Evolutionary conservation across 2,329 filamentous ascomycete species (phyloP), one percentile per base, ranked within the genome.

Genomic region (Pseudogymnoascus verrucosus): DNA sequence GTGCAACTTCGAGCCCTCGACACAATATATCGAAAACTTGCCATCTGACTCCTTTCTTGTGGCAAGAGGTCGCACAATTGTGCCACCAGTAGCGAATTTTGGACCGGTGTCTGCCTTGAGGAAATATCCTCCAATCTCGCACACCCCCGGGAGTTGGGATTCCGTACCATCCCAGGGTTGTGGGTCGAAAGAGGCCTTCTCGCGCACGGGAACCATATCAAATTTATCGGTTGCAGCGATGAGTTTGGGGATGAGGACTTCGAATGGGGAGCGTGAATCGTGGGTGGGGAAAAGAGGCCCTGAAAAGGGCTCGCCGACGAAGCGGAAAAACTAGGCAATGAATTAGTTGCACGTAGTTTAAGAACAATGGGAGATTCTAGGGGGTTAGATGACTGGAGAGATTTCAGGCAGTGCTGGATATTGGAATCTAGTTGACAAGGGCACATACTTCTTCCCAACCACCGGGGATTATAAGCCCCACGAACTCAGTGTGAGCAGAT

Each of bases 211-310:
- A 2, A 83, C 74, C 62, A 85, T 82, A 67, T 86, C 83, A 68
- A 81, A 85, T 12, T 79, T 75, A 44, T 82, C 80, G 8, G 79
- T 79, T 6, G 82, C 83, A 0, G 79, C 78, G 74, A 82, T 83
- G 28, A 85, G 74, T 69, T 82, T 84, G 14, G 80, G 82, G 11
- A 85, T 78, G 34, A 85, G 69, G 0, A 80, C 71, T 23, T 78
- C 75, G 51, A 77, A 78, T 2, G 83, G 72, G 67, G 83, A 79
- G 1, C 83, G 78, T n/a, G 78, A 68, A 68, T 85, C 83, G 37
- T 74, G 71, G 61, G 82, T 78, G 0, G 83, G 82, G 14, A 82
- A 77, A 16, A 84, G 66, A 0, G 80, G 67, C 0, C 82, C 82
- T 3, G 73, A 66, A 63, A 80, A 84, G 0, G 79, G 74, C 70